Evolutionary conservation across 1,284 basidiomycete species (phyloP), one percentile per base, ranked within the genome.

Genomic region (Sanghuangporus baumii): DNA sequence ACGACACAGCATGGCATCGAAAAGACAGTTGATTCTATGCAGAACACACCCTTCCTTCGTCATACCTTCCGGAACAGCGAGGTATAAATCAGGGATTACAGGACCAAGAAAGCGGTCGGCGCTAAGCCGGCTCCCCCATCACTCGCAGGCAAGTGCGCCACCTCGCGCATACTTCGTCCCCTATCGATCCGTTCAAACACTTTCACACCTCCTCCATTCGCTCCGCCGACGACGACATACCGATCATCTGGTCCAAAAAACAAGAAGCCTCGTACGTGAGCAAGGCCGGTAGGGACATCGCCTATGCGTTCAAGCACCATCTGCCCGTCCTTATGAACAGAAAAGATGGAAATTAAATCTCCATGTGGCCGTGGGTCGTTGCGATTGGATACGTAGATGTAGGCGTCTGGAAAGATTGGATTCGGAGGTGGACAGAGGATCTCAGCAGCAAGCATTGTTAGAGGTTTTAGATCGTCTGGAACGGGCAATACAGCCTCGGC

Each of bases 361-460:
- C 87, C 87, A 54, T 79, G 79, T 0, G 79, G 75, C 26, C 79
- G 78, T 5, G 84, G 82, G 66, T 87, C 82, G 66, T 88, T 86
- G 37, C 87, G 76, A 69, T 88, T 88, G 0, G 86, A 85, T 6
- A 80, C 71, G 66, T 88, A 88, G 16, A 88, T 73, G 67, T 82
- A 82, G 0, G 80, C 74, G 1, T 70, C 74, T 1, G 79, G 74
- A 71, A 78, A 83, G 5, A 74, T 69, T 2, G 70, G 40, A 60
- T 79, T 81, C 16, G 80, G 72, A 14, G 71, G 69, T 0, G 83
- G 79, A 61, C 86, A 76, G 57, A 86, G 74, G 59, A 87, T 78
- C 67, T 87, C 87, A 0, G 85, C 82, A 6, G 81, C 83, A 41
- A 80, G 74, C 80, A 81, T 81, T 68, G 66, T 74, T 68, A 52